These are phyloP conservation scores for Gaertneriomyces semiglobifer DNA, from an alignment of 192 early-diverging fungal species.

Conservation along the genomic window DNA sequence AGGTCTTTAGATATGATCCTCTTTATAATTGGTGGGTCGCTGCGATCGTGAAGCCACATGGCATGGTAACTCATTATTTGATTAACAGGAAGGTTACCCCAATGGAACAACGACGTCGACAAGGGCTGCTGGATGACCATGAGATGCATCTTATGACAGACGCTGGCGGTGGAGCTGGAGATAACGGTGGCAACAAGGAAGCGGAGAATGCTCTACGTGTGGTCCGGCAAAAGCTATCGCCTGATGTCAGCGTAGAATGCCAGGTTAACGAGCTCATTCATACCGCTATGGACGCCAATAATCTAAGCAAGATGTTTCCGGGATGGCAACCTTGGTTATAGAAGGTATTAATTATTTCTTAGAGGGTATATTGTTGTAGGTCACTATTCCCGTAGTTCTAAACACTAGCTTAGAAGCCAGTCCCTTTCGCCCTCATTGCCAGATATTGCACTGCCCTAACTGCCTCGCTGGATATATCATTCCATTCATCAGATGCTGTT, in stretches of 20 bases:
- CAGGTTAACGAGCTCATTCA: constrained; percentile 71
- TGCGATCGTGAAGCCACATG: background rate
- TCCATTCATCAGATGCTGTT: constrained; percentile 10
- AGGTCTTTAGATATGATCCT: constrained; percentile 93
- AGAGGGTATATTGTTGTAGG: too few species aligned
- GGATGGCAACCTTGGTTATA: constrained; percentile 33
- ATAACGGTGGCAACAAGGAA: constrained; percentile 54
- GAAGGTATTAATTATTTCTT: too few species aligned
- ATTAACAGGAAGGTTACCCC: constrained; percentile 29
- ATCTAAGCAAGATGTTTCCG: constrained; percentile 61
- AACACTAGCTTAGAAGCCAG: too few species aligned
- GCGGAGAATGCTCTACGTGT: constrained; percentile 63
- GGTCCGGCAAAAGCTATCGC: constrained; percentile 59
- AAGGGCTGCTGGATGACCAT: constrained; percentile 20
- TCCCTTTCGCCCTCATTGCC: constrained; percentile 16
- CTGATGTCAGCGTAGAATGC: constrained; percentile 61
- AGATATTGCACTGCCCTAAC: constrained; percentile 12
- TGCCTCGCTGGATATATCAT: constrained; percentile 24
- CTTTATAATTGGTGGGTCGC: constrained; percentile 63
- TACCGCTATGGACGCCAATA: constrained; percentile 56
- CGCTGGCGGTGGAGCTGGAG: constrained; percentile 19
- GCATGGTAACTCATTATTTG: background rate
- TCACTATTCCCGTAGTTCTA: too few species aligned
- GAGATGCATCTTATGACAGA: constrained; percentile 15
- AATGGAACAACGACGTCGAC: constrained; percentile 20